Conservation (phyloP, 805 yeast genomes). For the Kodamaea leandrae region DNA sequence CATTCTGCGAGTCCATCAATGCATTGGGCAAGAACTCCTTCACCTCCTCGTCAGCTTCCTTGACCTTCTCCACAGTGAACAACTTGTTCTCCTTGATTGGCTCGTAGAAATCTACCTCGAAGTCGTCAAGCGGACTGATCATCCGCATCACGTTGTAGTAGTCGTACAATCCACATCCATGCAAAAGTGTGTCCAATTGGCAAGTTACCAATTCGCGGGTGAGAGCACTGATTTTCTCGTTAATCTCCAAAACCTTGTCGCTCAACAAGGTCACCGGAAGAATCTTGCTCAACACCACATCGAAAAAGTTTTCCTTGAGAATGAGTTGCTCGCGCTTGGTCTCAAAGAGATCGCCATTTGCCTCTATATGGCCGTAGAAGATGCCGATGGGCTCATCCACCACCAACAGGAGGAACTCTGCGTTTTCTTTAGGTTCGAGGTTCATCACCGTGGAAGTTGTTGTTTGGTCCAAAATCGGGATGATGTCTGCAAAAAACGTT, state of each 20-base stretch:
- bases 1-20: slow-evolving; percentile 56
- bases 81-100: slow-evolving; percentile 63
- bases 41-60: slow-evolving; percentile 42
- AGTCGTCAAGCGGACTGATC: slow-evolving; percentile 65
- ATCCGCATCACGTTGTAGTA: slow-evolving; percentile 64
- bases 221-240: slow-evolving; percentile 30
- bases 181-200: slow-evolving; percentile 49
- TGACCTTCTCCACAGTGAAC: slow-evolving; percentile 45
- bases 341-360: slow-evolving; percentile 23
- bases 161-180: slow-evolving; percentile 54
- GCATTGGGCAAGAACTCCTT: slow-evolving; percentile 59
- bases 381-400: slow-evolving; percentile 48
- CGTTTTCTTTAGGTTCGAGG: slow-evolving; percentile 33
- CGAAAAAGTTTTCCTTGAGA: slow-evolving; percentile 57
- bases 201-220: slow-evolving; percentile 40
- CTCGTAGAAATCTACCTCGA: slow-evolving; percentile 60
- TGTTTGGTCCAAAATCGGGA: slow-evolving; percentile 52
- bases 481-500: slow-evolving; percentile 59
- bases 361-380: slow-evolving; percentile 31
- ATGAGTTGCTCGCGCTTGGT: slow-evolving; percentile 38
- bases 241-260: slow-evolving; percentile 34
- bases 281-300: slow-evolving; percentile 53
- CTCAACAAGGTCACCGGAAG: slow-evolving; percentile 44
- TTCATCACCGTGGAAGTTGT: slow-evolving; percentile 41
- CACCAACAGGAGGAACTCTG: slow-evolving; percentile 38